Base-by-base conservation (phyloP, 192 early-diverging fungal genomes). In the Umbelopsis isabellina region DNA sequence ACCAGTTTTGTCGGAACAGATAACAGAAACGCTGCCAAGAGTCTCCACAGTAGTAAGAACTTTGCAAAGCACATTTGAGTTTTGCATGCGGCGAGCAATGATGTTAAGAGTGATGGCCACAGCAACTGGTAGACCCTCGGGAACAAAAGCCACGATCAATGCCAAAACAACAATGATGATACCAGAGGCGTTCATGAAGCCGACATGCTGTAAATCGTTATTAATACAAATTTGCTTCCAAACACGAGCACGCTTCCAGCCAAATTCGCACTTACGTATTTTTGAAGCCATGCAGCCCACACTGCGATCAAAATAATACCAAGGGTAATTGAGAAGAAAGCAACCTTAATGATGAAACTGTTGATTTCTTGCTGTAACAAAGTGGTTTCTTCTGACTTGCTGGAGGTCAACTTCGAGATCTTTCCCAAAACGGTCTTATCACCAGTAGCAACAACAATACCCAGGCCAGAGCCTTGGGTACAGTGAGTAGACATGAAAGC, bases 1-100 rank as follows among this genome's bases (percentile, higher is more conserved):
- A 1, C 94, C 95, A n/a, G 95, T 96, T 81, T 97, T 97, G 79
- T 97, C 94, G 45, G 91, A 93, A 67, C 80, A 84, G 11, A 88
- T 84, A 13, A 92, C 87, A 66, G 77, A 86, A 50, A 94, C 88
- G 49, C 89, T 88, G 18, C 94, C 96, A 18, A 97, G 86, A 4
- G 94, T 94, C 80, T 97, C 94, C 65, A 97, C 88, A 0, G 91
- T 91, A 30, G 90, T 86, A 16, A 97, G 82, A 41, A 91, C 88
- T 76, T 95, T 94, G 58, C 90, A 86, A 23, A 96, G 79, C 50
- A 95, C 87, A 47, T 87, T 87, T 65, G 81, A 80, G 30, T 82
- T 75, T 64, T 89, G 87, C 90, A 94, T 91, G 15, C 89, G 83
- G 49, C 88, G 86, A 20, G 94, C 92, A 50, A 93, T 86, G 44